Evolutionary conservation across 257 asterid genomes (phyloP), one percentile per base, ranked within the genome.

Genomic region (Rauvolfia tetraphylla): DNA sequence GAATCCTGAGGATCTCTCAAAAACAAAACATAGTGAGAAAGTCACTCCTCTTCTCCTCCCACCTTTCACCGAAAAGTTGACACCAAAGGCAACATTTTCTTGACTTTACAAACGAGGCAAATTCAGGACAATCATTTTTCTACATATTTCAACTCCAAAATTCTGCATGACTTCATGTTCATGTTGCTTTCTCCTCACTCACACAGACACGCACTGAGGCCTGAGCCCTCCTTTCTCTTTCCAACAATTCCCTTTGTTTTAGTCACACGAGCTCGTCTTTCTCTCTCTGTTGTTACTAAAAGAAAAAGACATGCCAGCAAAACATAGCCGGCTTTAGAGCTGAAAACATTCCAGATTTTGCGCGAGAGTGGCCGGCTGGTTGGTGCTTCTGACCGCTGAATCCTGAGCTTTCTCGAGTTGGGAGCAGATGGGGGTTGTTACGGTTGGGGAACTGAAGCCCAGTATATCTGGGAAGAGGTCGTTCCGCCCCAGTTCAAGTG

Each of bases 1-100:
- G 80, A 78, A 85, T 88, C 84, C 81, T 72, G 76, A 81, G 42
- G 74, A 54, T 76, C 80, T 77, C 80, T 48, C 66, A 25, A 53
- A 44, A 74, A 56, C 82, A 84, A 66, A 74, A 78, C 81, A 79
- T 38, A 65, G 77, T 58, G 48, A 79, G 67, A 76, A 80, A 80
- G 82, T 65, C 79, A 59, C 31, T 76, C 75, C 76, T 42, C 84
- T 73, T 83, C 71, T 66, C 31, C 22, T 17, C 71, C 58, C 81
- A 87, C 87, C 88, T 89, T 89, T 89, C 93, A 93, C 97, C 97
- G 91, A 86, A 91, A 93, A 91, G 92, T 84, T 23, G 86, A 72
- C 92, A 85, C 85, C 87, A 78, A 69, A 63, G 61, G 84, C 83
- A 39, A 70, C 81, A 81, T 76, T 75, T 83, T 83, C 82, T 87